These are phyloP conservation scores for Cardamine resedifolia DNA, from an alignment of 345 rosid species.

Conservation along the genomic window DNA sequence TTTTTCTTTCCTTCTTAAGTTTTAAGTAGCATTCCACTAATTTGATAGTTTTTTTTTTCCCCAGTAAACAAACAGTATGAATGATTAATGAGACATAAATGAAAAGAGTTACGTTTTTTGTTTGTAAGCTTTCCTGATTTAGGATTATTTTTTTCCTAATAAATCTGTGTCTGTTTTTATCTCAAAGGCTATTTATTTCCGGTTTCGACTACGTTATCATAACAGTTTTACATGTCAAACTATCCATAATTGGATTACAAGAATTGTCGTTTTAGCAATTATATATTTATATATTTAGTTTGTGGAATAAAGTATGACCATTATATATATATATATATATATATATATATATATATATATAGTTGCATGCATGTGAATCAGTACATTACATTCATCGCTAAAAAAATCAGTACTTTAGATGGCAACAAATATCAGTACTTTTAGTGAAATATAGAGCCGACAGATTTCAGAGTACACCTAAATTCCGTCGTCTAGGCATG, in stretches of 20 bases:
- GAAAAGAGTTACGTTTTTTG: neutral
- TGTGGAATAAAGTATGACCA: neutral
- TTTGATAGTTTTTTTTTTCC: neutral
- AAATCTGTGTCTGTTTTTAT: neutral
- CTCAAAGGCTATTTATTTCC: neutral
- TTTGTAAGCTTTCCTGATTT: neutral
- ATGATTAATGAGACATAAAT: neutral
- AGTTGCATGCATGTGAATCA: constrained; percentile 23
- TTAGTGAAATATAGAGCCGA: neutral
- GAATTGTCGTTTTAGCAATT: neutral
- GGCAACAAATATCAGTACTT: constrained; percentile 5
- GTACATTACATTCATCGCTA: neutral
- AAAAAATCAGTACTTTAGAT: constrained; percentile 2
- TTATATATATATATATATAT: neutral
- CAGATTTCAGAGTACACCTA: constrained; percentile 15
- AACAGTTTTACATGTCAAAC: neutral
- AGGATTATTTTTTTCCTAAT: neutral
- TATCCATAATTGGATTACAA: neutral
- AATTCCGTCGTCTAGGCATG: neutral
- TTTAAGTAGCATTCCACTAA: neutral
- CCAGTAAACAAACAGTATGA: neutral
- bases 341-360: no score
- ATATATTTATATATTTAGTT: neutral
- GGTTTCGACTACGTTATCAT: neutral
- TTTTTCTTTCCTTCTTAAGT: neutral